phyloP scores from a whole-genome alignment of 148 eudicot species.

The Cornus kousa region DNA sequence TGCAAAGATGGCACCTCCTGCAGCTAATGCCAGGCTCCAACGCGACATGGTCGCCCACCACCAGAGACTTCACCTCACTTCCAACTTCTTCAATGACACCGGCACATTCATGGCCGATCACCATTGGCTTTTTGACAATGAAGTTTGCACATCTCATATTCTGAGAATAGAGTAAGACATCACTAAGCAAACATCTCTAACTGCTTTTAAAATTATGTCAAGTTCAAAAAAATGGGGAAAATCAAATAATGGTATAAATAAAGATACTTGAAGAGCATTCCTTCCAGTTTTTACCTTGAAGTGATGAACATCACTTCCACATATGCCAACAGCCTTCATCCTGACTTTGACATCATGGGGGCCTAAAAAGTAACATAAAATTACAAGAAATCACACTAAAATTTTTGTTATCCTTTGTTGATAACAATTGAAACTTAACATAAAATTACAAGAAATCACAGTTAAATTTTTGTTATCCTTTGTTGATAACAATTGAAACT shows the following conservation, averaged over 20 bases:
- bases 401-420: background rate
- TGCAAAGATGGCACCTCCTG: conserved; percentile 53
- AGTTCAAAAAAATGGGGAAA: background rate
- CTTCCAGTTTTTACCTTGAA: conserved; percentile 46
- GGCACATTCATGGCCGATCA: conserved; percentile 73
- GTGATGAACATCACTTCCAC: conserved; percentile 91
- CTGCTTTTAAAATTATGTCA: background rate
- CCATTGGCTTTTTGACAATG: conserved; percentile 72
- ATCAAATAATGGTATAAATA: background rate
- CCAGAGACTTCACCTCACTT: conserved; percentile 45
- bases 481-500: background rate
- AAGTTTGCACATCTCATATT: conserved; percentile 57
- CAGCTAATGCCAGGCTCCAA: conserved; percentile 75
- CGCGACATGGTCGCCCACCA: conserved; percentile 57
- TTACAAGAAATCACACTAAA: background rate
- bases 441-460: background rate
- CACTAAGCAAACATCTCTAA: background rate
- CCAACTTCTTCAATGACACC: conserved; percentile 67
- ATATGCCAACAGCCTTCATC: conserved; percentile 87
- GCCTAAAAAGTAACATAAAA: conserved; percentile 28
- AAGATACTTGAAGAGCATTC: background rate
- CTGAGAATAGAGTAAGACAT: conserved; percentile 17
- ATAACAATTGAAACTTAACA: background rate
- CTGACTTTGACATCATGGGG: conserved; percentile 74
- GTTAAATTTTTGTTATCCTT: background rate